phyloP scores from a whole-genome alignment of 2,329 filamentous ascomycete genomes.

The Malbranchea cinnamomea region DNA sequence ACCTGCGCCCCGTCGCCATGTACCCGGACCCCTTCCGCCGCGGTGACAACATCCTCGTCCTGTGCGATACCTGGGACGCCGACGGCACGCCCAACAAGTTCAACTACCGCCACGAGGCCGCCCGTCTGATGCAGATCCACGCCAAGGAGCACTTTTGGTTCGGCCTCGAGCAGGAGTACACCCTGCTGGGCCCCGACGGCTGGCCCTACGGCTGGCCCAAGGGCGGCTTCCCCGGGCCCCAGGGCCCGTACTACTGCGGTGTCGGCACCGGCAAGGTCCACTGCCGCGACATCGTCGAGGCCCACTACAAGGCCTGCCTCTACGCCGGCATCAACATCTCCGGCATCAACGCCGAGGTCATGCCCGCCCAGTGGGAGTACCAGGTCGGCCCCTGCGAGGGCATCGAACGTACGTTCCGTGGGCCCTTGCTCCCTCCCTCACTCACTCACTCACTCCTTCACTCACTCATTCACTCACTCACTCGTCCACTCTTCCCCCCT shows the following conservation, averaged over 20 bases:
- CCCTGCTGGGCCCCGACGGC: constrained; percentile 68
- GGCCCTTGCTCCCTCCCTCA: neutral
- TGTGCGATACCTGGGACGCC: constrained; percentile 85
- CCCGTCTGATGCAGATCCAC: constrained; percentile 79
- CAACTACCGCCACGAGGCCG: constrained; percentile 91
- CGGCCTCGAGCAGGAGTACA: constrained; percentile 97
- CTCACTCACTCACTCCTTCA: constrained; percentile 14
- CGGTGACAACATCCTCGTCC: constrained; percentile 82
- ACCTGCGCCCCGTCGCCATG: constrained; percentile 78
- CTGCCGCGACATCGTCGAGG: constrained; percentile 94
- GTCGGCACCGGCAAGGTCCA: constrained; percentile 94
- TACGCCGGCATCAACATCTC: constrained; percentile 88
- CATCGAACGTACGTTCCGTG: constrained; percentile 58
- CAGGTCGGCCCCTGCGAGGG: constrained; percentile 83
- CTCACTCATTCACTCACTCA: too few species aligned
- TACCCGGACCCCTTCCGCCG: constrained; percentile 86
- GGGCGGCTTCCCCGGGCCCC: constrained; percentile 78
- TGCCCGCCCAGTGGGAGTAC: constrained; percentile 97
- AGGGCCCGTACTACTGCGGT: constrained; percentile 96
- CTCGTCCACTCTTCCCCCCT: neutral
- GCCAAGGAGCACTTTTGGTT: constrained; percentile 84
- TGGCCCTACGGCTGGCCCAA: constrained; percentile 87
- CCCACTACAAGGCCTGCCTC: constrained; percentile 80
- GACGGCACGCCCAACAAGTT: constrained; percentile 95
- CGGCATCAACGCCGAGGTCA: constrained; percentile 97